Percentiles rank a stretch among this genome's conserved stretches.
These are phyloP conservation scores for Blastobotrys capitulatus DNA, from an alignment of 1,139 yeast genomes.

Conservation along the genomic window DNA sequence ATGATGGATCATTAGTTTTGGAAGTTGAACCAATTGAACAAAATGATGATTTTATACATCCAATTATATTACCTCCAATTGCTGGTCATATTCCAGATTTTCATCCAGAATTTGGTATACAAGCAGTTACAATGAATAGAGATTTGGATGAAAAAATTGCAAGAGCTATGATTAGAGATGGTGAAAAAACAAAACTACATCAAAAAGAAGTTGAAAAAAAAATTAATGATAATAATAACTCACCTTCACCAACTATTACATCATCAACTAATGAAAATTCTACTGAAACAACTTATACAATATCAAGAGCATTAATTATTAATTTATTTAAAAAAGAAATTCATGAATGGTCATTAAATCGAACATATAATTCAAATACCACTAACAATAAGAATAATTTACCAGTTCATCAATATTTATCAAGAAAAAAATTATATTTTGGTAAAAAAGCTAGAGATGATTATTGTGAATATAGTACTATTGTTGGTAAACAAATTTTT, in stretches of 20 bases:
- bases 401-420: conserved; percentile 13
- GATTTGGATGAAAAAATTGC: conserved; percentile 25
- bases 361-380: conserved; percentile 1
- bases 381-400: background rate
- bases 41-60: conserved; percentile 7
- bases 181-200: conserved; percentile 11
- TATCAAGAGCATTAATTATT: conserved; percentile 12
- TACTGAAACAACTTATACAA: background rate
- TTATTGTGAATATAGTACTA: background rate
- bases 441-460: conserved; percentile 1
- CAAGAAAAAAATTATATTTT: conserved; percentile 13
- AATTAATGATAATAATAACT: background rate
- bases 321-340: conserved; percentile 11
- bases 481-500: conserved; percentile 2
- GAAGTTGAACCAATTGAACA: conserved; percentile 12
- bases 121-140: conserved; percentile 23
- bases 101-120: conserved; percentile 29
- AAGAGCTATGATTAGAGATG: conserved; percentile 24
- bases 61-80: conserved; percentile 25
- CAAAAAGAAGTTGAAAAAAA: background rate
- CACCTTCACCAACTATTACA: background rate
- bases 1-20: conserved; percentile 14
- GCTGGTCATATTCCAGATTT: conserved; percentile 28
- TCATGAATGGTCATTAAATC: conserved; percentile 8
- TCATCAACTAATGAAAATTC: background rate